Conservation (phyloP, 805 yeast species). For the Myxozyma geophila region DNA sequence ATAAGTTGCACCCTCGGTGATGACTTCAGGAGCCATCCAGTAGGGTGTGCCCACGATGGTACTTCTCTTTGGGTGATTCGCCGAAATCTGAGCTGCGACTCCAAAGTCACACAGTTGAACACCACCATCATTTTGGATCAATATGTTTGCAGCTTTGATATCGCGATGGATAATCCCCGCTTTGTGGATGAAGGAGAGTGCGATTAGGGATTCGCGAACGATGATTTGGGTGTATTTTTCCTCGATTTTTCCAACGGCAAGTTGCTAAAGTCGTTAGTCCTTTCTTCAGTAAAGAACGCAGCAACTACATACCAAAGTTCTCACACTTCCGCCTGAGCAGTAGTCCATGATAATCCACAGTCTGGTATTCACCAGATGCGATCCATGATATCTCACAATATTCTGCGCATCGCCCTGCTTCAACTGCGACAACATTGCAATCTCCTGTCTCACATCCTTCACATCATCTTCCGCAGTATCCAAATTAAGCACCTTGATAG, state of each 20-base stretch:
- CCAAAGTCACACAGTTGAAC: slow-evolving; percentile 97
- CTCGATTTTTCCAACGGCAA: slow-evolving; percentile 68
- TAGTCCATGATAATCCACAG: slow-evolving; percentile 97
- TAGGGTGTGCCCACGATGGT: slow-evolving; percentile 78
- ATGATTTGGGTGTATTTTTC: slow-evolving; percentile 85
- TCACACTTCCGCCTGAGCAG: slow-evolving; percentile 93
- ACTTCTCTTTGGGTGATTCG: slow-evolving; percentile 75
- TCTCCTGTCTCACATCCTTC: slow-evolving; percentile 90
- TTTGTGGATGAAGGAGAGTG: slow-evolving; percentile 78
- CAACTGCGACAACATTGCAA: slow-evolving; percentile 80
- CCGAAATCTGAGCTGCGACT: slow-evolving; percentile 90
- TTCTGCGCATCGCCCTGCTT: slow-evolving; percentile 76
- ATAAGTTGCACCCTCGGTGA: slow-evolving; percentile 51
- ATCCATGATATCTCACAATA: slow-evolving; percentile 89
- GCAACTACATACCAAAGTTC: slow-evolving; percentile 58
- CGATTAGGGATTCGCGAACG: slow-evolving; percentile 77
- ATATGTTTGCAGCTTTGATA: slow-evolving; percentile 92
- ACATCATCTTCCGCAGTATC: slow-evolving; percentile 96
- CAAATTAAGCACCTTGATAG: slow-evolving; percentile 87
- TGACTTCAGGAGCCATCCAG: slow-evolving; percentile 63
- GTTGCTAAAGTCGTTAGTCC: slow-evolving; percentile 9
- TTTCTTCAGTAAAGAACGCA: background rate
- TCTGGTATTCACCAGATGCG: slow-evolving; percentile 83
- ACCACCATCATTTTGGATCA: slow-evolving; percentile 84
- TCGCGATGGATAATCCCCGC: slow-evolving; percentile 95